Evolutionary conservation across 1,284 basidiomycete genomes (phyloP).

Genomic region (Apiotrichum porosum): DNA sequence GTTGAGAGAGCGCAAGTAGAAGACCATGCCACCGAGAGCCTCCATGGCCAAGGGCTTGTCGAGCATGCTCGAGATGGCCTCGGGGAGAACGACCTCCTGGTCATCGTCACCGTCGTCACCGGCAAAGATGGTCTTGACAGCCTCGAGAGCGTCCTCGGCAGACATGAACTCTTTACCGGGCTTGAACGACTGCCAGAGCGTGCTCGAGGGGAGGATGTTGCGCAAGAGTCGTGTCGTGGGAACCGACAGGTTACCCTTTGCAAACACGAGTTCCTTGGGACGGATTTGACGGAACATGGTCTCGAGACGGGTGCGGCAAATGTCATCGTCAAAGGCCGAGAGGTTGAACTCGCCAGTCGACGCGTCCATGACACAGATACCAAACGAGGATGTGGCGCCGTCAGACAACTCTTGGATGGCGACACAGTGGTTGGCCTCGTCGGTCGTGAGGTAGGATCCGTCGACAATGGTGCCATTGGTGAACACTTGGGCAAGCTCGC

Average conservation of each 20-base stretch:
- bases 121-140: conserved; percentile 65
- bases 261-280: conserved; percentile 88
- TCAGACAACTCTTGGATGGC: conserved; percentile 60
- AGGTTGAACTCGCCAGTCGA: conserved; percentile 94
- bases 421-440: conserved; percentile 92
- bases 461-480: conserved; percentile 97
- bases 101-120: conserved; percentile 51
- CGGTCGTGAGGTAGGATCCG: conserved; percentile 78
- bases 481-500: conserved; percentile 91
- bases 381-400: conserved; percentile 56
- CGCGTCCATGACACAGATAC: conserved; percentile 91
- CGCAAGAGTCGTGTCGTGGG: conserved; percentile 75
- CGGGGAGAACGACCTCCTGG: conserved; percentile 56
- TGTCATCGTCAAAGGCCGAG: conserved; percentile 84
- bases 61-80: conserved; percentile 67
- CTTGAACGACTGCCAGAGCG: conserved; percentile 77
- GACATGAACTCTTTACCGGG: conserved; percentile 68
- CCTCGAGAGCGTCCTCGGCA: conserved; percentile 65
- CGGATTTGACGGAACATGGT: conserved; percentile 88
- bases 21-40: conserved; percentile 82
- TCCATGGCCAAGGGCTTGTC: conserved; percentile 65
- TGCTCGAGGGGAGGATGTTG: conserved; percentile 67
- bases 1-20: conserved; percentile 85
- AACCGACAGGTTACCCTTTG: conserved; percentile 81
- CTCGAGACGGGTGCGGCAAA: conserved; percentile 86